A percentile compares a stretch with the other conserved stretches of the same genome.
phyloP scores from a whole-genome alignment of 2,329 filamentous ascomycete genomes.

The Periconia macrospinosa region DNA sequence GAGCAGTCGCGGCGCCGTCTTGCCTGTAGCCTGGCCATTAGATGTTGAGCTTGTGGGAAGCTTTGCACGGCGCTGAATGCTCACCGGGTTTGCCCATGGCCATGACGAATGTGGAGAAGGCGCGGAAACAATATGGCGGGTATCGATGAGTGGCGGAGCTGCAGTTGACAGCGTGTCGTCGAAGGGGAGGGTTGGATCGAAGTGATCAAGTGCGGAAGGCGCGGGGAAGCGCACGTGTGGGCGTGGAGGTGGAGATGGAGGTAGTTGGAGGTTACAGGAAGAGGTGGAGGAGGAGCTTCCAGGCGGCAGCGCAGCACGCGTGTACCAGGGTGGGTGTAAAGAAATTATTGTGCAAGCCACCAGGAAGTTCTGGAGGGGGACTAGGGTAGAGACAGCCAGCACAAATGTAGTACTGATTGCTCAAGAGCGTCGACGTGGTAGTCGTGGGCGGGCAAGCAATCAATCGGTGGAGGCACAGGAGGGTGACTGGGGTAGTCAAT shows the following conservation, averaged over 20 bases:
- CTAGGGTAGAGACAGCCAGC: no score
- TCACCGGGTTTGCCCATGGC: slow-evolving; percentile 18
- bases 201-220: background rate
- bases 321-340: no score
- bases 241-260: background rate
- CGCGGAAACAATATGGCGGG: background rate
- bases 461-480: no score
- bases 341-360: no score
- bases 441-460: background rate
- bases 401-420: no score
- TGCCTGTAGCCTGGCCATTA: slow-evolving; percentile 44
- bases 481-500: no score
- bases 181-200: background rate
- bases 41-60: background rate
- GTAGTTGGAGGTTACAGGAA: no score
- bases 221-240: background rate
- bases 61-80: background rate
- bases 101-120: slow-evolving; percentile 12
- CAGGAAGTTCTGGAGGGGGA: no score
- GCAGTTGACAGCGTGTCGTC: background rate
- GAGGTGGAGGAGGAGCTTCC: background rate
- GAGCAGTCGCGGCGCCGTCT: slow-evolving; percentile 54
- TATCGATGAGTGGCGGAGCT: background rate
- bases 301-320: background rate
- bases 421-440: background rate